Conservation (phyloP, 345 rosid genomes). For the Sonneratia alba region DNA sequence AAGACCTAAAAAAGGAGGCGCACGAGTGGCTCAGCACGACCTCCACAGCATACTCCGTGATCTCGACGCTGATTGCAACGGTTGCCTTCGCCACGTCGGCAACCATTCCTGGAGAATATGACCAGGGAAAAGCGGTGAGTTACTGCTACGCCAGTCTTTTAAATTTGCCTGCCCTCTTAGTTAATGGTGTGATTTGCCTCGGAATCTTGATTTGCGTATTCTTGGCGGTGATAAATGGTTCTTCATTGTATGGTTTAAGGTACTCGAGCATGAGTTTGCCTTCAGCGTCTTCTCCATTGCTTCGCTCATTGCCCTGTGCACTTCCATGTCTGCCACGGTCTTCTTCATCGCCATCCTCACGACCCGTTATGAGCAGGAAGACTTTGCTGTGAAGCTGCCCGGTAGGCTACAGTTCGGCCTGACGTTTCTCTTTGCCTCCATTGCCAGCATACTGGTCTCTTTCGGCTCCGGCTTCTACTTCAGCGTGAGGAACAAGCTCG, state of each 20-base stretch:
- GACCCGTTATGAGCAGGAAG: neutral
- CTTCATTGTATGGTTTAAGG: neutral
- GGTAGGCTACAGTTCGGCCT: neutral
- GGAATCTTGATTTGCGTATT: no score
- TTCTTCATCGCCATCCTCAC: neutral
- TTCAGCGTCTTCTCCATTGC: neutral
- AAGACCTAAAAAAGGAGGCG: neutral
- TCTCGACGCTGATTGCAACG: neutral
- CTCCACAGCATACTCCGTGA: neutral
- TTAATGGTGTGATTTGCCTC: neutral
- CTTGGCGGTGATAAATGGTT: no score
- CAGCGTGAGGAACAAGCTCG: neutral
- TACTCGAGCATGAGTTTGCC: neutral
- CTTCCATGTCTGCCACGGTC: neutral
- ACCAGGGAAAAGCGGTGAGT: neutral
- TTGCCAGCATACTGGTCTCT: neutral
- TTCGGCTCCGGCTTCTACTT: constrained; percentile 2
- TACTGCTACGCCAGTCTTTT: neutral
- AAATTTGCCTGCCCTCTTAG: neutral
- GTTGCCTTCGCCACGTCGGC: neutral
- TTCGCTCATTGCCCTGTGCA: neutral
- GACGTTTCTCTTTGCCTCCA: neutral
- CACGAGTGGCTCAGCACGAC: neutral
- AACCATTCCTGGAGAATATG: neutral
- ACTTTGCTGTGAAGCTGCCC: neutral